These are phyloP conservation scores for Sphagnum tenellum DNA, from an alignment of 225 moss, liverwort and hornwort species.

Conservation along the genomic window DNA sequence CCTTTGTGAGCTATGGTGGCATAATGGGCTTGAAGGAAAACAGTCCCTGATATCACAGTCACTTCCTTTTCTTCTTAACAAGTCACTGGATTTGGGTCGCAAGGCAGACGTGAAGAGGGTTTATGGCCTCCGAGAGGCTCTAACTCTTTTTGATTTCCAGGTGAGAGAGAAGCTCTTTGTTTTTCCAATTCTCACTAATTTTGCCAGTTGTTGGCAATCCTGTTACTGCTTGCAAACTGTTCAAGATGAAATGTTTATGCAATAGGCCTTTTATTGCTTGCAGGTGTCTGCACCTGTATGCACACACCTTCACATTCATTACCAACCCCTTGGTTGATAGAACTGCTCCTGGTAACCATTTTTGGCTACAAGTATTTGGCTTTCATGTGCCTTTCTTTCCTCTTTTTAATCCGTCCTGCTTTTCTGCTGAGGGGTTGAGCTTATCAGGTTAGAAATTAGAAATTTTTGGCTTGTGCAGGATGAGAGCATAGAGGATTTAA, in stretches of 20 bases:
- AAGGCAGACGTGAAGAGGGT: constrained; percentile 41
- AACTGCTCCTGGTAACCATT: background rate
- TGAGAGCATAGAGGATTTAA: constrained; percentile 39
- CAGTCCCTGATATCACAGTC: constrained; percentile 37
- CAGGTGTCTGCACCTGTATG: background rate
- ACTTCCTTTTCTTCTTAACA: constrained; percentile 35
- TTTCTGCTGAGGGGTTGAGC: too few species aligned
- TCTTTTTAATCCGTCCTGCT: too few species aligned
- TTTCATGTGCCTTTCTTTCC: background rate
- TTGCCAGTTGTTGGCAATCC: too few species aligned
- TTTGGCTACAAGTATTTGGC: background rate
- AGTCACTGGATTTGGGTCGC: constrained; percentile 28
- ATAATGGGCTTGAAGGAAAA: constrained; percentile 24
- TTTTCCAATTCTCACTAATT: too few species aligned
- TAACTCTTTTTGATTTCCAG: constrained; percentile 32
- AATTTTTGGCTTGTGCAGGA: constrained; percentile 2
- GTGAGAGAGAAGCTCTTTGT: background rate
- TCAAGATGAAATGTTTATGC: too few species aligned
- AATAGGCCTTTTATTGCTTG: too few species aligned
- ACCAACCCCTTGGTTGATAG: background rate
- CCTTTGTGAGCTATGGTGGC: constrained; percentile 54
- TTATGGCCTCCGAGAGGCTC: constrained; percentile 32
- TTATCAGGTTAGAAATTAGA: background rate
- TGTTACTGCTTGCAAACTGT: too few species aligned
- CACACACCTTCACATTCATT: background rate